Base-by-base conservation (phyloP, 129 eudicot genomes). In the Deinandra increscens region DNA sequence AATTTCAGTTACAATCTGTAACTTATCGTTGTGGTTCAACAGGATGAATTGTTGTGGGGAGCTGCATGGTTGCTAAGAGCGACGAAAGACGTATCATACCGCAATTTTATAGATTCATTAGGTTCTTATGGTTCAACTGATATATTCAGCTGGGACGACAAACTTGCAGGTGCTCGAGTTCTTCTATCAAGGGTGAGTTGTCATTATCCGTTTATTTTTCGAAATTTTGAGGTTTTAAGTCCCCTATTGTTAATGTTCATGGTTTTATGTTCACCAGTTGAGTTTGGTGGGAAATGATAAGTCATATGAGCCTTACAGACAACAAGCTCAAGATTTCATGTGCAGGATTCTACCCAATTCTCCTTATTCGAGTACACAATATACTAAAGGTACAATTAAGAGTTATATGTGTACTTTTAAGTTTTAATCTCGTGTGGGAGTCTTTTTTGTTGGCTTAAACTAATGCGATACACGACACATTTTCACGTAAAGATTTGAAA, bases 31-130 rank as follows among this genome's bases (percentile, higher is more conserved):
- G 10, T 15, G 10, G n/a, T n/a, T 15, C 12, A 56, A 4, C 45
- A 91, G 96, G 99, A 93, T 79, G 99, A 93, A 75, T 66, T 93
- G 59, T 50, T 89, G 43, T 93, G 99, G 99, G 99, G 97, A 72
- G 97, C 97, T 9, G 82, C 92, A 51, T 93, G 99, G 99, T 75
- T 93, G 7, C 79, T 71, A 38, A 89, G 92, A 70, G 97, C 93
- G 8, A 89, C 99, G 15, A 87, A 85, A 68, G 82, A 87, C 63
- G 73, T 13, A 29, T 84, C 77, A 1, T 93, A 89, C 78, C 43
- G 80, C n/a, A 85, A 82, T 15, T 80, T 87, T 53, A 72, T 93
- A 4, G 69, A 73, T 17, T 79, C 95, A 0, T 70, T 89, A 64
- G 99, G 95, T 34, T 95, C 88, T 11, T 81, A 84, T 20, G 95